Base-by-base conservation (phyloP, 306 rosid genomes). In the Senna tora region DNA sequence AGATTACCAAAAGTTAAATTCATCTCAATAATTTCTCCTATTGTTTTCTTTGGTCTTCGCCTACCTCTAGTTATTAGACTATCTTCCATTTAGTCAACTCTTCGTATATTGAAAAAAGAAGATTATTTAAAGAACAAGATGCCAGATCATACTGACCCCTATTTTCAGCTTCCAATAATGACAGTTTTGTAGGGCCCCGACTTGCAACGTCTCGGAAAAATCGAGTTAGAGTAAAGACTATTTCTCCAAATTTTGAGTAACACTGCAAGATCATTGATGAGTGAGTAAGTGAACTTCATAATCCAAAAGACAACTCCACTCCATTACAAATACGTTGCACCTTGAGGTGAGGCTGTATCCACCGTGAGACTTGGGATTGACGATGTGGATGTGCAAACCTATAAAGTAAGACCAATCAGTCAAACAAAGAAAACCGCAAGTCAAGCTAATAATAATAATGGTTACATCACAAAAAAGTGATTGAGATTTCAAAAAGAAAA, bases 341-440 rank as follows among this genome's bases (percentile, higher is more conserved):
- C 97, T 89, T 90, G 77, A 93, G 66, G 83, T 93, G 97, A 83
- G 98, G 97, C 63, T 89, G 96, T 84, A 93, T 89, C 98, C 98
- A 93, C 16, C 80, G 85, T 15, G 98, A 93, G 60, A 93, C 78
- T 79, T 93, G 98, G 69, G 97, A 87, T 67, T 84, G 93, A 8
- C 97, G 97, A 77, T 84, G 77, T 55, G 87, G 80, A n/a, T 90
- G 89, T 21, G 90, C 45, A 89, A 93, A 90, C 86, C 98, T 93
- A 86, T 32, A 62, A 34, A 69, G 53, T 51, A 43, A 51, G 67
- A 82, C 52, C 53, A 56, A 66, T 25, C 45, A 60, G 73, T 43
- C 16, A 61, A 73, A 55, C 65, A 19, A 5, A 69, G 30, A 61
- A 39, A 56, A 22, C 20, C 55, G 47, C 33, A 66, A 78, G 64